Base-by-base conservation (phyloP, 2,329 filamentous ascomycete genomes). In the Fusarium compactum region DNA sequence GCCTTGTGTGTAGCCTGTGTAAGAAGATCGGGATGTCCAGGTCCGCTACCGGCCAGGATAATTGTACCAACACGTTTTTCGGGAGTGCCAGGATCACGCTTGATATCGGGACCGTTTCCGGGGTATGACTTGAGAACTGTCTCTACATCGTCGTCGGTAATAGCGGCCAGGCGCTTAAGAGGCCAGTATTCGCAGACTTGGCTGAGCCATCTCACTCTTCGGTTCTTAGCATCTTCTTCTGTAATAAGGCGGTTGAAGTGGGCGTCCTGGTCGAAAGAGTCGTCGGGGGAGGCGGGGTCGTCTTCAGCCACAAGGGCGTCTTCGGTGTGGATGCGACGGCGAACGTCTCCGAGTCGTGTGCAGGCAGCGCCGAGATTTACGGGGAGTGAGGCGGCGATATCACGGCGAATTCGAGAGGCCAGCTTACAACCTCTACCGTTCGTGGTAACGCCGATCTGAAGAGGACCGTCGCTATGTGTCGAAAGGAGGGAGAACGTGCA, bases 181-280 rank as follows among this genome's bases (percentile, higher is more conserved):
- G 96, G 95, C 96, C 96, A 99, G 82, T 99, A 99, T 83, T 99
- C 96, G 85, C 96, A 99, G 55, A 99, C 94, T 78, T 99, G 96
- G 22, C 92, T 89, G 2, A 99, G 85, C 96, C 96, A 99, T 62
- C 96, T 89, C 85, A 97, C 95, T 54, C 96, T 88, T 64, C 95
- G 86, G 24, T 88, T 94, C 77, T 94, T 94, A 1, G 87, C 82
- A 75, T 96, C 93, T 46, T 90, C 89, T 48, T 93, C 90, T 0
- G 86, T 88, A 9, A 98, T 87, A 6, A 99, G 85, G 65, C 87
- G 90, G 80, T 99, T 99, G 80, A 99, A 98, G 0, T 86, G 87
- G 2, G 95, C 89, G 18, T 87, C 89, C 80, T 98, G 96, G 55
- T 92, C 92, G 6, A 85, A 81, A 10, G 90, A 90, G 58, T 94